phyloP scores from a whole-genome alignment of 2,329 filamentous ascomycete species.

The Bipolaris bicolor region DNA sequence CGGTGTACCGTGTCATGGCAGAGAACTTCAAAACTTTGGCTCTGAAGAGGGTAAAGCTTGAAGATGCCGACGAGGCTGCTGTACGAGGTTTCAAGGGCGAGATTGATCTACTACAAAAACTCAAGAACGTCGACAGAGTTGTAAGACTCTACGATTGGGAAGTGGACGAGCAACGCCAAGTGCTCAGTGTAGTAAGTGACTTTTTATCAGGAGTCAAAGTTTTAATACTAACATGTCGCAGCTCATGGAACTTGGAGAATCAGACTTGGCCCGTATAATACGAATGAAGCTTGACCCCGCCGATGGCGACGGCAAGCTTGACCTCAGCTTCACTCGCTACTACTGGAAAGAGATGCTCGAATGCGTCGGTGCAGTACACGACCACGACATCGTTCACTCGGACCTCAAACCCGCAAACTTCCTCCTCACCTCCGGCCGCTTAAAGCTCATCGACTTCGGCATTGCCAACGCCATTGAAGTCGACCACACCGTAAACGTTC shows the following conservation, averaged over 20 bases:
- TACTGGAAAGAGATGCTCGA: conserved; percentile 99
- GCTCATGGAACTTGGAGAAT: conserved; percentile 97
- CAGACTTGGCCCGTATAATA: conserved; percentile 87
- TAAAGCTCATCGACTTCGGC: conserved; percentile 98
- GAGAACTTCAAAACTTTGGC: conserved; percentile 97
- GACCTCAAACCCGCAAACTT: conserved; percentile 98
- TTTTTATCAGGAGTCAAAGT: not conserved
- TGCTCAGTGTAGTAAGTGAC: conserved; percentile 76
- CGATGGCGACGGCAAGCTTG: conserved; percentile 66
- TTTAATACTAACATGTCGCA: conserved; percentile 44
- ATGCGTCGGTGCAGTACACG: conserved; percentile 87
- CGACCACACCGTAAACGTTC: conserved; percentile 95
- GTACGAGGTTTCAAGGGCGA: conserved; percentile 92
- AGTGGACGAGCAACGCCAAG: conserved; percentile 88
- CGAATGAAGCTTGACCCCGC: conserved; percentile 65
- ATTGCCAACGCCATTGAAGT: conserved; percentile 97
- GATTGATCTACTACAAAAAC: conserved; percentile 84
- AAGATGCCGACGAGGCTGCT: conserved; percentile 83
- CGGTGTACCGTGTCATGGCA: conserved; percentile 95
- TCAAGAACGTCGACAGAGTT: conserved; percentile 85
- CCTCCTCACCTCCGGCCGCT: conserved; percentile 82
- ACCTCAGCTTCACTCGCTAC: conserved; percentile 90
- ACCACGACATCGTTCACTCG: conserved; percentile 91
- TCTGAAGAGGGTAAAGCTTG: conserved; percentile 88
- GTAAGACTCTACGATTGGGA: conserved; percentile 92